These are phyloP conservation scores for Oryza glumipatula DNA, from an alignment of 176 grass and related monocot species.

Conservation along the genomic window DNA sequence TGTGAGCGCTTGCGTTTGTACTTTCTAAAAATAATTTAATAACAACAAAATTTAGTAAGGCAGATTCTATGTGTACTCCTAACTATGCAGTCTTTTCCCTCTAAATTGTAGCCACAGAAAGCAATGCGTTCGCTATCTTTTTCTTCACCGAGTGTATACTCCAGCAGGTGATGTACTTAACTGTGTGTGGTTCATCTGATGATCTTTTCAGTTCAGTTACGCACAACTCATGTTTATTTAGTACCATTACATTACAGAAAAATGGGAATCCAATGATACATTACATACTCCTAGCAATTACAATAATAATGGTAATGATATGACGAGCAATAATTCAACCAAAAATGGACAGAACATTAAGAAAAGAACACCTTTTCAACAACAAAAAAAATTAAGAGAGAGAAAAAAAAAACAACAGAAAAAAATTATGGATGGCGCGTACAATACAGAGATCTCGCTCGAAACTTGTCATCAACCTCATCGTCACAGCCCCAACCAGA, in stretches of 20 bases:
- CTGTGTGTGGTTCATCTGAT: background rate
- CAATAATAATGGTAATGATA: slow-evolving; percentile 6
- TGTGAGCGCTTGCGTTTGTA: no score
- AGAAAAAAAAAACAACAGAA: background rate
- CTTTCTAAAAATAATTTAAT: no score
- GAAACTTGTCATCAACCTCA: background rate
- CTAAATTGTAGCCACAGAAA: background rate
- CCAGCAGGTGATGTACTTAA: background rate
- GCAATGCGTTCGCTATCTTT: background rate
- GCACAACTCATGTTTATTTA: slow-evolving; percentile 37
- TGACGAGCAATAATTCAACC: background rate
- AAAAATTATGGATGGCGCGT: background rate
- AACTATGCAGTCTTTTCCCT: background rate
- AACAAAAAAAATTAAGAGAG: background rate
- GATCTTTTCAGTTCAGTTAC: background rate
- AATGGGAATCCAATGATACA: slow-evolving; percentile 15
- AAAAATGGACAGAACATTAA: slow-evolving; percentile 32
- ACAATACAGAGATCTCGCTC: background rate
- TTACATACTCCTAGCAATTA: slow-evolving; percentile 42
- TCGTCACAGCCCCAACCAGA: slow-evolving; percentile 57
- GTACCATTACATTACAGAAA: slow-evolving; percentile 46
- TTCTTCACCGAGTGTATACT: background rate
- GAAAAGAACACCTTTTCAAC: background rate
- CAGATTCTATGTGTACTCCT: background rate
- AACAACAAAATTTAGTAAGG: no score